phyloP scores from a whole-genome alignment of 768 basidiomycete genomes.

The Mycena indigotica region DNA sequence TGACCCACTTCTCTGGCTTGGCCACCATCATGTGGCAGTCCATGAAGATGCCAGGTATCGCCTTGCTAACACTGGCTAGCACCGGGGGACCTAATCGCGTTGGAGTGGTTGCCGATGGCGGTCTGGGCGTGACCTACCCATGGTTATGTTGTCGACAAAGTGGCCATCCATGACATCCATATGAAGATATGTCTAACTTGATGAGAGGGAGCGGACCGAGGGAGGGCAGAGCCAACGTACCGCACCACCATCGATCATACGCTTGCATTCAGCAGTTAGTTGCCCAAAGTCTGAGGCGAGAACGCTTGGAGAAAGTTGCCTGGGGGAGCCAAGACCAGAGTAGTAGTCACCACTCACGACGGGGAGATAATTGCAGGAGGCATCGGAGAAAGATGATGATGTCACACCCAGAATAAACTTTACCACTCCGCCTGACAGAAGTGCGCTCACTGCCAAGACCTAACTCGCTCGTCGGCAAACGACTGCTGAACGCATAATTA shows the following conservation, averaged over 20 bases:
- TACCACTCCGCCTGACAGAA: too few species aligned
- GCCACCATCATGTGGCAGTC: slow-evolving; percentile 99
- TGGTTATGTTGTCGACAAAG: slow-evolving; percentile 98
- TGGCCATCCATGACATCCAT: slow-evolving; percentile 98
- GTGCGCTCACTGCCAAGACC: too few species aligned
- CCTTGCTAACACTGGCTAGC: slow-evolving; percentile 80
- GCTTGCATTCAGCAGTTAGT: slow-evolving; percentile 90
- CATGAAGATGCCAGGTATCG: slow-evolving; percentile 96
- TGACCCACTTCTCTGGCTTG: slow-evolving; percentile 91
- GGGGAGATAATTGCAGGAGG: slow-evolving; percentile 92
- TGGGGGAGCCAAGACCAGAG: not conserved
- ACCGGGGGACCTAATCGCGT: slow-evolving; percentile 74
- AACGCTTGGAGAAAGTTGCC: slow-evolving; percentile 40
- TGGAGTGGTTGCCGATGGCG: not conserved
- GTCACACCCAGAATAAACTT: too few species aligned
- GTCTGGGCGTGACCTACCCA: slow-evolving; percentile 60
- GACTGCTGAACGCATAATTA: too few species aligned
- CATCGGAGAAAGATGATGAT: slow-evolving; percentile 48
- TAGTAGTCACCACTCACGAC: slow-evolving; percentile 43
- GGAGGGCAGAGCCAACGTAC: slow-evolving; percentile 82
- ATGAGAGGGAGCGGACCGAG: slow-evolving; percentile 12
- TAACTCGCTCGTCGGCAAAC: too few species aligned
- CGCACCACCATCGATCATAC: slow-evolving; percentile 94
- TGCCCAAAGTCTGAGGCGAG: slow-evolving; percentile 97
- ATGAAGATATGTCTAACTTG: slow-evolving; percentile 10